Conservation (phyloP, 2,329 filamentous ascomycete genomes). For the Balansia obtecta region DNA sequence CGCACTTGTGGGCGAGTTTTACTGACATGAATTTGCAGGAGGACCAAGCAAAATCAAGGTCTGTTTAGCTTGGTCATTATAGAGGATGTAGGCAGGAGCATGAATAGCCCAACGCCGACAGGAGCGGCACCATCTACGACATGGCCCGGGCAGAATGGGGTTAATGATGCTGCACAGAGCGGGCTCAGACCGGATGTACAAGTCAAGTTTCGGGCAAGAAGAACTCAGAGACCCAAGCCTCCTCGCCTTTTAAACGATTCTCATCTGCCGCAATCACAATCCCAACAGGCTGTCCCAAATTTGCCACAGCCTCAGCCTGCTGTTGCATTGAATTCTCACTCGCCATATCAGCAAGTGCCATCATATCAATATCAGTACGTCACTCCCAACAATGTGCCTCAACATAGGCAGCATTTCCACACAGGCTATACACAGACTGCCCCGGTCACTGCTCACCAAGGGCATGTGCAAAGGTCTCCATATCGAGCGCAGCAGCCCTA, state of each 20-base stretch:
- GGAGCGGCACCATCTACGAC: background rate
- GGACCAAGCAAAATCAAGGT: background rate
- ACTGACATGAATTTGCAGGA: conserved; percentile 1
- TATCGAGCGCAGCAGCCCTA: background rate
- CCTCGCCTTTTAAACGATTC: background rate
- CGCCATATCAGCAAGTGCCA: background rate
- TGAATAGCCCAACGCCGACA: conserved; percentile 2
- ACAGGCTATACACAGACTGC: background rate
- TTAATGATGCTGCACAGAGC: background rate
- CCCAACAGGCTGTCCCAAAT: background rate
- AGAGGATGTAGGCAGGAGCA: conserved; percentile 6
- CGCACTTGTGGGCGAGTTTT: background rate
- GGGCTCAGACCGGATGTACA: background rate
- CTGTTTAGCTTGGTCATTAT: background rate
- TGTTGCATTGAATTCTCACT: too few relatives aligned
- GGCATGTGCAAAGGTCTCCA: background rate
- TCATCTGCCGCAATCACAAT: background rate
- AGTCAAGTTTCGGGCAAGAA: conserved; percentile 6
- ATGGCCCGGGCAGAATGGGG: background rate
- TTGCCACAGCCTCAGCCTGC: too few relatives aligned
- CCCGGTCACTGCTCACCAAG: background rate
- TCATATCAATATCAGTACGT: background rate
- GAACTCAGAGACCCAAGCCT: conserved; percentile 2
- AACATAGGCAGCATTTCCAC: background rate
- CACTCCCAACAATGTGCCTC: background rate